Conservation (phyloP, 2,329 filamentous ascomycete species). For the Apiospora kogelbergensis region DNA sequence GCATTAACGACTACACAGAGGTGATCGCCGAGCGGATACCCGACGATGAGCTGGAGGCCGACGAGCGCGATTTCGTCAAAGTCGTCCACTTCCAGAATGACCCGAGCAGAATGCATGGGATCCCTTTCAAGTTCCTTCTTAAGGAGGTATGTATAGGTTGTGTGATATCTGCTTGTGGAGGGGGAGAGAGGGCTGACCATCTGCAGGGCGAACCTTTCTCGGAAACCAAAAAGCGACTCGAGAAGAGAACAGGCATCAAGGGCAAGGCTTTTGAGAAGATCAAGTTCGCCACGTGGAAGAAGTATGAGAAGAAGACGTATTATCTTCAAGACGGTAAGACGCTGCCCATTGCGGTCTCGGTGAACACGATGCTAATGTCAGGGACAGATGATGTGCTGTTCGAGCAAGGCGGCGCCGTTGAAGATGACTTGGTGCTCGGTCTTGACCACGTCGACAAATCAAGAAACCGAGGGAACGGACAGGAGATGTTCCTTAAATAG, state of each 20-base stretch:
- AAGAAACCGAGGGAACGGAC: slow-evolving; percentile 57
- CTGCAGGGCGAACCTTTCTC: slow-evolving; percentile 77
- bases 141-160: slow-evolving; percentile 63
- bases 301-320: background rate
- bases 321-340: slow-evolving; percentile 85
- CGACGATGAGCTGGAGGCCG: slow-evolving; percentile 64
- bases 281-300: slow-evolving; percentile 81
- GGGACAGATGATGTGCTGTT: slow-evolving; percentile 57
- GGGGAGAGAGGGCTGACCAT: slow-evolving; percentile 14
- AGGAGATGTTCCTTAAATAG: slow-evolving; percentile 59
- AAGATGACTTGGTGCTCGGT: slow-evolving; percentile 62
- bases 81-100: slow-evolving; percentile 95
- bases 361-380: slow-evolving; percentile 22
- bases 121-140: slow-evolving; percentile 88
- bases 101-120: slow-evolving; percentile 76
- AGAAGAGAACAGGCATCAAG: slow-evolving; percentile 90
- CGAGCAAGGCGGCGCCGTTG: slow-evolving; percentile 45
- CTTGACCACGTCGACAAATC: slow-evolving; percentile 66
- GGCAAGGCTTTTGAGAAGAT: slow-evolving; percentile 99
- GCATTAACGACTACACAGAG: slow-evolving; percentile 81
- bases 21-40: slow-evolving; percentile 82
- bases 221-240: slow-evolving; percentile 91
- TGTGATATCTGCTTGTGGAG: background rate
- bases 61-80: slow-evolving; percentile 63
- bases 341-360: no score